phyloP scores from a whole-genome alignment of 495 filamentous ascomycete species.

The Penicillium fimorum region DNA sequence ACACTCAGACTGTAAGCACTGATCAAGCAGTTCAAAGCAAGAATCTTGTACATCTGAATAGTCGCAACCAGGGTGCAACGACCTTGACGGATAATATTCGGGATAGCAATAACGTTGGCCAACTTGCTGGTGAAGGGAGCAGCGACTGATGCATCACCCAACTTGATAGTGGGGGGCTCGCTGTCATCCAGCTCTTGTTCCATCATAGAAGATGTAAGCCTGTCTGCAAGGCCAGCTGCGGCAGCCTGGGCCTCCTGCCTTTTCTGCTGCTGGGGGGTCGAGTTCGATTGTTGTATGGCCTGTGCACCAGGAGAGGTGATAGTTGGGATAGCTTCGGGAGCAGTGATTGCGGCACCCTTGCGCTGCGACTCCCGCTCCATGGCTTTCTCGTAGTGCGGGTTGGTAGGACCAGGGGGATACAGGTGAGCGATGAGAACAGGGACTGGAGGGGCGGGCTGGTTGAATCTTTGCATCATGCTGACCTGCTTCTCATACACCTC shows the following conservation, averaged over 20 bases:
- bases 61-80: slow-evolving; percentile 96
- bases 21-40: slow-evolving; percentile 97
- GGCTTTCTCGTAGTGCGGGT: slow-evolving; percentile 95
- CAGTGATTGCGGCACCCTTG: slow-evolving; percentile 56
- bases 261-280: slow-evolving; percentile 56
- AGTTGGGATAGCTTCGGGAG: slow-evolving; percentile 60
- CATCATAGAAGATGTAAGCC: slow-evolving; percentile 85
- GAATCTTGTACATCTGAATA: slow-evolving; percentile 99
- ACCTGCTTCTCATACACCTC: slow-evolving; percentile 97
- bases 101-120: slow-evolving; percentile 93
- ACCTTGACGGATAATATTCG: slow-evolving; percentile 97
- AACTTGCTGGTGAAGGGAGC: slow-evolving; percentile 98
- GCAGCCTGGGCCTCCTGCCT: slow-evolving; percentile 64
- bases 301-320: slow-evolving; percentile 70
- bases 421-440: slow-evolving; percentile 88
- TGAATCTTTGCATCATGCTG: slow-evolving; percentile 86
- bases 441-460: slow-evolving; percentile 85
- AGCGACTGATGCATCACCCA: slow-evolving; percentile 95
- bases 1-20: slow-evolving; percentile 97
- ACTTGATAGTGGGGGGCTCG: slow-evolving; percentile 93
- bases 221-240: slow-evolving; percentile 79
- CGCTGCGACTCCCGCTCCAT: slow-evolving; percentile 76
- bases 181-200: slow-evolving; percentile 82
- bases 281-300: slow-evolving; percentile 57
- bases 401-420: slow-evolving; percentile 85